phyloP scores from a whole-genome alignment of 2,329 filamentous ascomycete genomes.

The Claviceps monticola region DNA sequence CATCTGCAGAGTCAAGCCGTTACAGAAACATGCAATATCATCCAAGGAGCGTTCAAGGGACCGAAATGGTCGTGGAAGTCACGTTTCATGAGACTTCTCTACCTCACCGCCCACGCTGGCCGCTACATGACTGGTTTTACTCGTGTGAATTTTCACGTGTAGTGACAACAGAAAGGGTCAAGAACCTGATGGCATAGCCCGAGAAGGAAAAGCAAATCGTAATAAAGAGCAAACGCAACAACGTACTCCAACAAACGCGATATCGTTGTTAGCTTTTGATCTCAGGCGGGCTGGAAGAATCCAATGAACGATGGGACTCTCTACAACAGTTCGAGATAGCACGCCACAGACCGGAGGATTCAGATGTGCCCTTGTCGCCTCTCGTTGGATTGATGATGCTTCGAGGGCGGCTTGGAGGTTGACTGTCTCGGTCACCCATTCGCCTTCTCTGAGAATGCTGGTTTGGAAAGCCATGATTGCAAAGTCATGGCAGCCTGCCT shows the following conservation, averaged over 20 bases:
- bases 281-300: slow-evolving; percentile 71
- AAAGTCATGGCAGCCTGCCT: slow-evolving; percentile 7
- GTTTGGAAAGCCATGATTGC: slow-evolving; percentile 35
- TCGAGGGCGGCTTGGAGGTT: slow-evolving; percentile 29
- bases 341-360: slow-evolving; percentile 49
- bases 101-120: background rate
- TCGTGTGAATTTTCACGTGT: background rate
- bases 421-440: slow-evolving; percentile 43
- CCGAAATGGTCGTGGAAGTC: background rate
- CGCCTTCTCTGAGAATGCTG: slow-evolving; percentile 37
- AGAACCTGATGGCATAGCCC: background rate
- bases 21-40: background rate
- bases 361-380: slow-evolving; percentile 17
- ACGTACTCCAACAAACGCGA: slow-evolving; percentile 71
- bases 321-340: slow-evolving; percentile 63
- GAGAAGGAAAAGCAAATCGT: background rate
- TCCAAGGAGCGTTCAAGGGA: background rate
- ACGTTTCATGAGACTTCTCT: background rate
- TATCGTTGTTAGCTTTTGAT: slow-evolving; percentile 57
- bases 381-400: slow-evolving; percentile 20
- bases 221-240: background rate
- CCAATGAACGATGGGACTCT: slow-evolving; percentile 61
- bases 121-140: background rate
- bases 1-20: background rate
- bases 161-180: background rate